Evolutionary conservation across 2,329 filamentous ascomycete species (phyloP), one percentile per base, ranked within the genome.

Genomic region (Stylonectria norvegica): DNA sequence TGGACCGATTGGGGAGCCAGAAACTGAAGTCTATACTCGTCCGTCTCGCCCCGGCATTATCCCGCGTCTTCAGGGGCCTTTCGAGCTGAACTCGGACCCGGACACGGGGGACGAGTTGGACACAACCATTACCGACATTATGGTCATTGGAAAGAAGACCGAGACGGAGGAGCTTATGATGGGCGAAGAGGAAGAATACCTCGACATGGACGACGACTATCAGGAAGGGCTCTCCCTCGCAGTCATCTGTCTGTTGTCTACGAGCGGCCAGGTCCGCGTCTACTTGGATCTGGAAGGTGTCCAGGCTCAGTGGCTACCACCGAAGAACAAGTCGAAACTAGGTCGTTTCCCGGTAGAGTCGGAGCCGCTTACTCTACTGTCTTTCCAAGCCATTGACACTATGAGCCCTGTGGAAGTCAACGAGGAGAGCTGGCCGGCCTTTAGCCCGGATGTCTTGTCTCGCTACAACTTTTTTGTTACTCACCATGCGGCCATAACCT

Each of bases 251-350:
- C 60, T 83, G 7, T 65, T 83, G 2, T 78, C 78, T 1, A 76
- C 73, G 3, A 81, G 76, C 49, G 80, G 80, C 4, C 77, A 78
- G 53, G 66, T 83, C 40, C 72, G 78, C 30, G 67, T 84, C 25
- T 83, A 79, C 50, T 66, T 84, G 10, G 80, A 84, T 50, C 52
- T 80, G 2, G 73, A 81, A 8, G 78, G 78, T 2, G 71, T 83
- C 12, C 75, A 83, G 56, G 80, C 80, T n/a, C 76, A 82, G 55
- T 84, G 80, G 80, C 64, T 84, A 15, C 78, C 78, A 1, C 76
- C 77, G 5, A 76, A 72, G 42, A 69, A 66, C 52, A 80, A 73
- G 52, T 69, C 68, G 1, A 75, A 67, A 51, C 45, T 67, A 25
- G 61, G 64, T n/a, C 63, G 66, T 9, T 57, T 71, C 9, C 48